Evolutionary conservation across 2,329 filamentous ascomycete genomes (phyloP).

Genomic region (Aschersonia sp.): DNA sequence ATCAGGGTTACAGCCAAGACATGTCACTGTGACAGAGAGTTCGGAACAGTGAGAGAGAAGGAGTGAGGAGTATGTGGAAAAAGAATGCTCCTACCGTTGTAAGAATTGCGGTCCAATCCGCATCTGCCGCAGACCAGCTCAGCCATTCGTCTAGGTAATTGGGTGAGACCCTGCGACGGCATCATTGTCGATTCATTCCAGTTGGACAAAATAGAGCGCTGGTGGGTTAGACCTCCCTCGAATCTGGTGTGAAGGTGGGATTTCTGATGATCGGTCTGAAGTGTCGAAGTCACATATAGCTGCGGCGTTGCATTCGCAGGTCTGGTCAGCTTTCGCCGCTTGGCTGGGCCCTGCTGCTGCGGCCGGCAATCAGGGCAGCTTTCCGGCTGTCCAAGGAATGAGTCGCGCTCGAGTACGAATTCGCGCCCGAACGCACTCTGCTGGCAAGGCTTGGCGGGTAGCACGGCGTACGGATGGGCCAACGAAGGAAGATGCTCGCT

Average conservation of each 20-base stretch:
- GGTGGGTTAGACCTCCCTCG: constrained; percentile 1
- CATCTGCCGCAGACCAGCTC: constrained; percentile 18
- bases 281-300: constrained; percentile 5
- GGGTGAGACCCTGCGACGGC: constrained; percentile 10
- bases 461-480: not conserved
- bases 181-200: constrained; percentile 11
- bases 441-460: too few relatives aligned
- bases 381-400: too few relatives aligned
- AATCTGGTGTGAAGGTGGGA: not conserved
- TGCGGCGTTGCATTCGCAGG: constrained; percentile 16
- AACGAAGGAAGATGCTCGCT: not conserved
- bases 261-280: not conserved
- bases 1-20: not conserved
- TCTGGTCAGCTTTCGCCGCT: constrained; percentile 17
- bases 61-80: not conserved
- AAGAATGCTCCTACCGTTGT: constrained; percentile 15
- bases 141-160: constrained; percentile 14
- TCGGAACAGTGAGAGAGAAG: not conserved
- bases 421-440: too few relatives aligned
- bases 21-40: too few relatives aligned
- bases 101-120: constrained; percentile 11
- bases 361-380: not conserved
- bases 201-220: constrained; percentile 8
- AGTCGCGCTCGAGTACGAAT: too few relatives aligned
- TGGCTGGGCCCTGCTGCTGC: constrained; percentile 11